Conservation (phyloP, 116 monocot species). For the Posidonia oceanica region DNA sequence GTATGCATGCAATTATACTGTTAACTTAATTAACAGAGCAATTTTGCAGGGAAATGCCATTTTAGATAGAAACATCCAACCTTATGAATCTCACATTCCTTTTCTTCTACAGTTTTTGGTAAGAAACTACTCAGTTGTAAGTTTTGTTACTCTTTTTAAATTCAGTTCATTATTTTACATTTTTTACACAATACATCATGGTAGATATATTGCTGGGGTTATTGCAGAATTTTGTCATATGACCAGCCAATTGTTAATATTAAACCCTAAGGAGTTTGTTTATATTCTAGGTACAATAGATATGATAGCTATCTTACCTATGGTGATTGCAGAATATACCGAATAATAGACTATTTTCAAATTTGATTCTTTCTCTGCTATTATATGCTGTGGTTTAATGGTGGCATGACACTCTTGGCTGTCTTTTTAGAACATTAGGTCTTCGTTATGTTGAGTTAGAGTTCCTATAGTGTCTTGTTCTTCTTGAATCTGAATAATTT, state of each 20-base stretch:
- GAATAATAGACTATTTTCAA: too few relatives aligned
- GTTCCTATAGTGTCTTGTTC: too few relatives aligned
- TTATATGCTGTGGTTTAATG: too few relatives aligned
- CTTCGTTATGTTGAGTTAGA: too few relatives aligned
- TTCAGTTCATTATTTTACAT: not conserved
- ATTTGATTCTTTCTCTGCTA: too few relatives aligned
- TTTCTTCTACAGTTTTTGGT: conserved; percentile 96
- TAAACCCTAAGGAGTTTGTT: not conserved
- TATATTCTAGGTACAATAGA: not conserved
- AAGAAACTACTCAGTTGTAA: conserved; percentile 11
- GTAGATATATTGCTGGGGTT: not conserved
- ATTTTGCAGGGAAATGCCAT: conserved; percentile 51
- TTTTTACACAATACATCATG: not conserved
- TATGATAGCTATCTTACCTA: not conserved
- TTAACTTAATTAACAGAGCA: not conserved
- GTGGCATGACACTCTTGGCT: too few relatives aligned
- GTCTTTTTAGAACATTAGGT: too few relatives aligned
- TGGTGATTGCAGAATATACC: not conserved
- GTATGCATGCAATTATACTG: not conserved
- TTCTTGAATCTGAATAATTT: not conserved
- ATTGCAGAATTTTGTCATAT: not conserved
- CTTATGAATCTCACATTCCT: conserved; percentile 90
- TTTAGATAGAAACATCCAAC: conserved; percentile 60
- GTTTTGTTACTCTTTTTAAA: not conserved
- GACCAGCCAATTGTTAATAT: not conserved